Percentiles rank a stretch among this genome's conserved stretches.
Conservation (phyloP, 1,139 yeast genomes). For the Debaryomyces udenii region DNA sequence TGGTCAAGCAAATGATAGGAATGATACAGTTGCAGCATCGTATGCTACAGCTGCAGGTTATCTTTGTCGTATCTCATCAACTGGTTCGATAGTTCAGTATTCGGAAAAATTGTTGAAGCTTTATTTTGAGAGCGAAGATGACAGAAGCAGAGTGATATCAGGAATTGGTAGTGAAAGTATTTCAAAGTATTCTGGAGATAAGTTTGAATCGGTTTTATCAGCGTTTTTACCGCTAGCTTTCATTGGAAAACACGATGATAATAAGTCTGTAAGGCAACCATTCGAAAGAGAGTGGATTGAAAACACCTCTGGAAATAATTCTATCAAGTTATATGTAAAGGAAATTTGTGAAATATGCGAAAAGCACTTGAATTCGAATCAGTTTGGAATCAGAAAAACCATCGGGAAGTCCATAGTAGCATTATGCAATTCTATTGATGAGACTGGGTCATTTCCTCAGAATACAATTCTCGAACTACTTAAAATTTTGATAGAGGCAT, state of each 20-base stretch:
- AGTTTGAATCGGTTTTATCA: conserved; percentile 62
- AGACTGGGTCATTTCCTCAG: conserved; percentile 28
- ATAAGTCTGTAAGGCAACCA: conserved; percentile 43
- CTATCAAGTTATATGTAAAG: conserved; percentile 68
- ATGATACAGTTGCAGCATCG: conserved; percentile 71
- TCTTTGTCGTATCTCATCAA: conserved; percentile 63
- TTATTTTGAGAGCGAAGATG: conserved; percentile 64
- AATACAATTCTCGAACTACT: conserved; percentile 36
- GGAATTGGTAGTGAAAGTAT: conserved; percentile 70
- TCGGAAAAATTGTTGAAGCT: conserved; percentile 52
- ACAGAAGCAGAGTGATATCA: conserved; percentile 52
- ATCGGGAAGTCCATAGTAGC: conserved; percentile 72
- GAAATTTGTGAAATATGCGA: conserved; percentile 66
- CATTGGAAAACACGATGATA: conserved; percentile 73
- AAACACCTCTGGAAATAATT: conserved; percentile 74
- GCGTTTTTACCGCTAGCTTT: conserved; percentile 78
- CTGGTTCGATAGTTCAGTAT: conserved; percentile 58
- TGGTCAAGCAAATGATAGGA: conserved; percentile 67
- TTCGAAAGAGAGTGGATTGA: conserved; percentile 81
- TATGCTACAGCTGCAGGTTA: conserved; percentile 86
- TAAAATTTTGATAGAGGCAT: conserved; percentile 59
- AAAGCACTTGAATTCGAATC: conserved; percentile 55
- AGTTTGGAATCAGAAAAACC: conserved; percentile 68
- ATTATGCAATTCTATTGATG: conserved; percentile 51
- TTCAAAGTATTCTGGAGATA: conserved; percentile 71